Percentiles rank a stretch among this genome's conserved stretches.
Evolutionary conservation across 352 stramenopile species (phyloP).

Genomic region (Pythium chondricola): DNA sequence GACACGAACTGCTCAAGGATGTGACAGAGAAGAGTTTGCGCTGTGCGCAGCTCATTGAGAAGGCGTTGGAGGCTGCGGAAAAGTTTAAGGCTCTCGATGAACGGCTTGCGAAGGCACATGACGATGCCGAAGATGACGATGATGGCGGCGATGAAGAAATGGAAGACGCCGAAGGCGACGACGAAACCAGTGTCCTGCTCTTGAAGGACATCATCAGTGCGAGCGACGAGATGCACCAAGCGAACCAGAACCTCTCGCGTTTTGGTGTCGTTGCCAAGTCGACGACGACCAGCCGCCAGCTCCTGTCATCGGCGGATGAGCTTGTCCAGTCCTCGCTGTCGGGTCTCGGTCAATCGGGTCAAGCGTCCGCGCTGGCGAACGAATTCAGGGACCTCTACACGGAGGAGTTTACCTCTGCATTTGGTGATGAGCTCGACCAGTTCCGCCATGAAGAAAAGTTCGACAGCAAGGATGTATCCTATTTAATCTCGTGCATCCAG

Average conservation of each 20-base stretch:
- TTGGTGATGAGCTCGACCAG: conserved; percentile 78
- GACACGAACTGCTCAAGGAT: conserved; percentile 30
- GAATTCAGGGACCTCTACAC: conserved; percentile 79
- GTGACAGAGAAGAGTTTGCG: conserved; percentile 54
- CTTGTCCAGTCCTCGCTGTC: conserved; percentile 28
- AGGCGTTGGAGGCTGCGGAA: conserved; percentile 44
- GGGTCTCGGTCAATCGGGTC: conserved; percentile 10
- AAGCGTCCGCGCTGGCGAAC: conserved; percentile 23
- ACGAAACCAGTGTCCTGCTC: conserved; percentile 38
- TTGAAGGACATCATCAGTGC: conserved; percentile 54
- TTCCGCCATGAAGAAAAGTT: conserved; percentile 85
- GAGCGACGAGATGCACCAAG: conserved; percentile 39
- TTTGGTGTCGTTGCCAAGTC: conserved; percentile 47
- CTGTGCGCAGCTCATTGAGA: conserved; percentile 73
- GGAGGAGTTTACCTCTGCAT: conserved; percentile 79
- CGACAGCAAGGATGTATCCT: conserved; percentile 80
- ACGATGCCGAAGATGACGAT: conserved; percentile 14
- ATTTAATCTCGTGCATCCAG: conserved; percentile 88
- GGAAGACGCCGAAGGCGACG: conserved; percentile 24
- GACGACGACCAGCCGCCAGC: conserved; percentile 38
- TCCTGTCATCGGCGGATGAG: conserved; percentile 42
- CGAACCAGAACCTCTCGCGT: conserved; percentile 38
- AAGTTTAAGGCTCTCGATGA: conserved; percentile 43
- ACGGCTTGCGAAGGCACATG: conserved; percentile 25
- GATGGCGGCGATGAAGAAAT: conserved; percentile 36